Percentiles rank a stretch among this genome's conserved stretches.
phyloP scores from a whole-genome alignment of 1,284 basidiomycete genomes.

The Thelephora terrestris region DNA sequence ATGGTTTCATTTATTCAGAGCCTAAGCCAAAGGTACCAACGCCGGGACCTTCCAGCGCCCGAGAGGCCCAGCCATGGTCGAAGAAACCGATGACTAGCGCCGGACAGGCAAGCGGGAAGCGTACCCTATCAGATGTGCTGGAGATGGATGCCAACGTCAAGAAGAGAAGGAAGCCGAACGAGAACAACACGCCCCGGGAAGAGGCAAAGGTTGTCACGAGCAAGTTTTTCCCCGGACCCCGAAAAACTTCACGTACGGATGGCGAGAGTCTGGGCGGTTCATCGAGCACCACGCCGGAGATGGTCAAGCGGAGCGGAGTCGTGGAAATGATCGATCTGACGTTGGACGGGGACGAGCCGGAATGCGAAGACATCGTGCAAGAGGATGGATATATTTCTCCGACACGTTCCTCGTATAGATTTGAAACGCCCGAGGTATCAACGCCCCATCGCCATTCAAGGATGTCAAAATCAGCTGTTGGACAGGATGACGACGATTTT shows the following conservation, averaged over 20 bases:
- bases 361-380: slow-evolving; percentile 42
- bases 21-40: not conserved
- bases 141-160: slow-evolving; percentile 49
- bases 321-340: slow-evolving; percentile 13
- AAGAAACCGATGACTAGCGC: slow-evolving; percentile 23
- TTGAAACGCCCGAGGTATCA: slow-evolving; percentile 49
- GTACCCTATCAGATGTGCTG: slow-evolving; percentile 59
- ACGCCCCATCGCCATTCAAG: slow-evolving; percentile 38
- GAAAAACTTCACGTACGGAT: too few relatives aligned
- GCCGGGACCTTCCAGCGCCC: not conserved
- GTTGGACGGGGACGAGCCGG: slow-evolving; percentile 23
- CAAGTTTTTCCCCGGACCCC: not conserved
- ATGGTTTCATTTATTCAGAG: not conserved
- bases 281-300: slow-evolving; percentile 28
- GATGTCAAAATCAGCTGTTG: slow-evolving; percentile 2
- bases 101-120: slow-evolving; percentile 62
- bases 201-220: not conserved
- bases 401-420: slow-evolving; percentile 37
- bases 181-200: slow-evolving; percentile 5
- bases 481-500: slow-evolving; percentile 32
- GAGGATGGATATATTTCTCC: slow-evolving; percentile 74
- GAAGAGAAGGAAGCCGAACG: slow-evolving; percentile 31
- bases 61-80: slow-evolving; percentile 15
- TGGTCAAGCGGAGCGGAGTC: slow-evolving; percentile 15
- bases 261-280: slow-evolving; percentile 24